These are phyloP conservation scores for Salicornia ramosissima DNA, from an alignment of 148 eudicot species.

Conservation along the genomic window DNA sequence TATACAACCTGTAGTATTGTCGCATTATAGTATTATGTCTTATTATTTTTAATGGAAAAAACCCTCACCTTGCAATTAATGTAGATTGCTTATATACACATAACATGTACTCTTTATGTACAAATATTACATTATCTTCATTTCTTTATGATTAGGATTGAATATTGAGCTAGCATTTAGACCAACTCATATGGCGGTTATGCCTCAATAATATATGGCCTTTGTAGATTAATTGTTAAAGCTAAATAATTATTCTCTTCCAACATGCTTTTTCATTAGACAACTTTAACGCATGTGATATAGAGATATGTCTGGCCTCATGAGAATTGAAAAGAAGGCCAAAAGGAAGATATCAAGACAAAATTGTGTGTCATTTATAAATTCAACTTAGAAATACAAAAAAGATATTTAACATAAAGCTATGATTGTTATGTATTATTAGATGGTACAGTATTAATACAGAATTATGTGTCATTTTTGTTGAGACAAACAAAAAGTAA, in stretches of 20 bases:
- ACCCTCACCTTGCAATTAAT: too few species aligned
- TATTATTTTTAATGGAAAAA: too few species aligned
- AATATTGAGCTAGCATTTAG: not conserved
- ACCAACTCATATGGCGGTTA: not conserved
- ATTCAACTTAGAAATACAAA: too few species aligned
- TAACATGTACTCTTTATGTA: not conserved
- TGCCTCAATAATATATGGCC: not conserved
- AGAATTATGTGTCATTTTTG: too few species aligned
- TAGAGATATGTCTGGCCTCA: slow-evolving; percentile 1
- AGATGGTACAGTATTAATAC: too few species aligned
- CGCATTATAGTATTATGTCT: too few species aligned
- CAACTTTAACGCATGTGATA: slow-evolving; percentile 9
- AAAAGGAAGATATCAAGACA: not conserved
- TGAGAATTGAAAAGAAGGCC: not conserved
- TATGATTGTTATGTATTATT: too few species aligned
- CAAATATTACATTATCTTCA: too few species aligned
- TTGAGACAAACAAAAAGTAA: too few species aligned
- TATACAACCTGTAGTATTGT: too few species aligned
- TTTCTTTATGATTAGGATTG: not conserved
- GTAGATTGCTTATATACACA: too few species aligned
- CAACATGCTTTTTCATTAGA: not conserved
- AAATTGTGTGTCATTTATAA: not conserved
- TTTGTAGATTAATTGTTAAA: not conserved
- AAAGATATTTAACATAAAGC: too few species aligned
- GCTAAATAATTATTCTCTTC: not conserved